Evolutionary conservation across 495 filamentous ascomycete species (phyloP), one percentile per base, ranked within the genome.

Genomic region (Talaromyces trachyspermus): DNA sequence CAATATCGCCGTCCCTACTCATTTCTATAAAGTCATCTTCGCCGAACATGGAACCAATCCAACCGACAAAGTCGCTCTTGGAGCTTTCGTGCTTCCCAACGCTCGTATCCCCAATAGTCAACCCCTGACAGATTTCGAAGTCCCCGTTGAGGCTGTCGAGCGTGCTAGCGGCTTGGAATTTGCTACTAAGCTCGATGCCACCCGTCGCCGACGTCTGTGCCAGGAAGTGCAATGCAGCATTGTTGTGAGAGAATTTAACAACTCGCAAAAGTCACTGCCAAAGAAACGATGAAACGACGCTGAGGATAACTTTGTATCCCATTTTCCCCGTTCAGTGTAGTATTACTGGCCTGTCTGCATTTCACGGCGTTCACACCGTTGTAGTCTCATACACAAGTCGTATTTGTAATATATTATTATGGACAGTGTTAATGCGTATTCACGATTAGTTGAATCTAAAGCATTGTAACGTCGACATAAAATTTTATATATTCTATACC

Each of bases 11-110:
- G 92, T 98, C 48, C 92, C 92, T 7, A 98, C 92, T 19, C 92
- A 98, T 62, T 98, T 98, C 72, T 98, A 92, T 72, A 98, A 98
- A 71, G 87, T 98, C 42, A 88, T 98, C 44, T 92, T 94, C 56
- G 92, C 86, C 4, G 92, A 97, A 65, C 88, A 95, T 55, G 86
- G 85, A 1, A 67, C 68, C 1, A 57, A 50, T 17, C 56, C 66
- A 0, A 48, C 46, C 11, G 85, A 89, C 4, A 84, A 84, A 47
- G 92, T 98, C 2, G 88, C 89, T 2, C 63, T 98, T 6, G 94
- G 87, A 17, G 94, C 92, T 2, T 98, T 98, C 59, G 92, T 98
- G 41, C 70, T 98, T 56, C 92, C 92, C 7, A 98, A 98, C 61
- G 90, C 88, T 11, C 70, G 63, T n/a, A 97, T 98, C 57, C 67